A percentile compares a stretch with the other conserved stretches of the same genome.
Evolutionary conservation across 2,329 filamentous ascomycete species (phyloP).

Genomic region (Clarireedia hainanense): DNA sequence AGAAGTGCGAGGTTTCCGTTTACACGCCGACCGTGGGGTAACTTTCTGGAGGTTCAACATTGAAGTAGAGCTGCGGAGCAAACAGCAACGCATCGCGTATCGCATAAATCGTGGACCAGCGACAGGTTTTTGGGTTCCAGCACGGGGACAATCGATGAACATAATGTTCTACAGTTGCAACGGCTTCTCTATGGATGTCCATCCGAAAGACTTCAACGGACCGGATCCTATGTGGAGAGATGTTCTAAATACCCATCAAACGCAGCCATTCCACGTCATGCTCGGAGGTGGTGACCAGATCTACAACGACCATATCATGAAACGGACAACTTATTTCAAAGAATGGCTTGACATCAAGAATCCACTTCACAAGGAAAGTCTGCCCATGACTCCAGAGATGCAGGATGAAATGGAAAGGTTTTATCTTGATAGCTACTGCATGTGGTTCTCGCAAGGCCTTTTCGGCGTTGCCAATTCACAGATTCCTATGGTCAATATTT

Average conservation of each 20-base stretch:
- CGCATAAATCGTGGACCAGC: constrained; percentile 88
- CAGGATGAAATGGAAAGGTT: constrained; percentile 83
- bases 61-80: constrained; percentile 74
- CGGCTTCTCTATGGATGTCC: constrained; percentile 77
- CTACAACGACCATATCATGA: constrained; percentile 82
- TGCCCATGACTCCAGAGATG: constrained; percentile 72
- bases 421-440: constrained; percentile 80
- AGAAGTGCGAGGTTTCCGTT: constrained; percentile 71
- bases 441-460: constrained; percentile 94
- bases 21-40: constrained; percentile 77
- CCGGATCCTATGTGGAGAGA: constrained; percentile 97
- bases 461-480: constrained; percentile 90
- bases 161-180: constrained; percentile 99
- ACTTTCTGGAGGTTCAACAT: constrained; percentile 98
- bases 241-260: constrained; percentile 86
- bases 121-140: constrained; percentile 91
- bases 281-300: constrained; percentile 94
- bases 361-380: constrained; percentile 67
- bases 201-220: constrained; percentile 74
- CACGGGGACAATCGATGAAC: constrained; percentile 81
- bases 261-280: constrained; percentile 94
- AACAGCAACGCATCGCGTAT: constrained; percentile 84
- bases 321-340: constrained; percentile 67
- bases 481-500: constrained; percentile 98
- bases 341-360: constrained; percentile 81